These are phyloP conservation scores for Camelina hispida DNA, from an alignment of 345 rosid genomes.

Conservation along the genomic window DNA sequence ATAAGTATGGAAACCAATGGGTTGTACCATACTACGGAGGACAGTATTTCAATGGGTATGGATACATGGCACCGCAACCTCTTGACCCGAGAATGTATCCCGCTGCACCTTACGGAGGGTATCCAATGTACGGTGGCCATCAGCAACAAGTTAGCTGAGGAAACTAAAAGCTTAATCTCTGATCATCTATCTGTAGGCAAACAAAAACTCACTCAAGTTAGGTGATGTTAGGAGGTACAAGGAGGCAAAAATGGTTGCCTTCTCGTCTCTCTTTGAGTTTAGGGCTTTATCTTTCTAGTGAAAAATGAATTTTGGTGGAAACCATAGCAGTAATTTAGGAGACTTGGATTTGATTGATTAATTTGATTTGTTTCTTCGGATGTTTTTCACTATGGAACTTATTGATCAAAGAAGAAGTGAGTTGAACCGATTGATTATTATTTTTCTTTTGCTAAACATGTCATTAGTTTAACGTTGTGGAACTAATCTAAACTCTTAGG, in stretches of 20 bases:
- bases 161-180: slow-evolving; percentile 20
- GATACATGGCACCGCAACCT: slow-evolving; percentile 74
- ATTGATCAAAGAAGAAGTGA: slow-evolving; percentile 15
- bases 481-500: background rate
- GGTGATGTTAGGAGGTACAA: slow-evolving; percentile 32
- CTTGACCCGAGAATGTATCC: slow-evolving; percentile 83
- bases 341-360: slow-evolving; percentile 40
- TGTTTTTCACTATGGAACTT: slow-evolving; percentile 19
- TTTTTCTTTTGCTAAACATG: background rate
- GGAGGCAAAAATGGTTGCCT: slow-evolving; percentile 22
- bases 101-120: slow-evolving; percentile 69
- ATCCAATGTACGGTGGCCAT: slow-evolving; percentile 77
- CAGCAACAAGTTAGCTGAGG: slow-evolving; percentile 95
- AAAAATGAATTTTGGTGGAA: slow-evolving; percentile 34
- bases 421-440: slow-evolving; percentile 23
- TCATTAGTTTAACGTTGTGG: background rate
- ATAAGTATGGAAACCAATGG: slow-evolving; percentile 83
- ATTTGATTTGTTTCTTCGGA: slow-evolving; percentile 30
- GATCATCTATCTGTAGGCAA: slow-evolving; percentile 30
- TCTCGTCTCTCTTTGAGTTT: slow-evolving; percentile 29
- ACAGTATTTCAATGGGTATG: slow-evolving; percentile 80
- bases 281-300: slow-evolving; percentile 36
- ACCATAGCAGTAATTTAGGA: slow-evolving; percentile 23
- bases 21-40: slow-evolving; percentile 79
- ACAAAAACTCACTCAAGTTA: slow-evolving; percentile 38